phyloP scores from a whole-genome alignment of 306 rosid species.

The Quercus ilex region DNA sequence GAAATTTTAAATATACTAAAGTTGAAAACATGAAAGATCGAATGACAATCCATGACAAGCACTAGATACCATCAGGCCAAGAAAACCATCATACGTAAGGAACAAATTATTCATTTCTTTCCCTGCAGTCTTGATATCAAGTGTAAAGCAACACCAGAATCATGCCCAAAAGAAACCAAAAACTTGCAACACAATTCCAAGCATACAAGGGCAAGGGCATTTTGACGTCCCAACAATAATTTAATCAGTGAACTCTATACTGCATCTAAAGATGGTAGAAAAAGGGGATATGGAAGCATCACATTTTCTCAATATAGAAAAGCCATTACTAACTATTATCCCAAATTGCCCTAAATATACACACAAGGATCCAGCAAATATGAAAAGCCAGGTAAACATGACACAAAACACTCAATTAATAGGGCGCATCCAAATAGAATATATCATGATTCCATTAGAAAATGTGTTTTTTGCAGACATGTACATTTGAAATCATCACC shows the following conservation, averaged over 20 bases:
- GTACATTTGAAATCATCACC: slow-evolving; percentile 28
- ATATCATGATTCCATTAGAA: slow-evolving; percentile 1
- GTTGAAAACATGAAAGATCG: not conserved
- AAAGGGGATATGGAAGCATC: not conserved
- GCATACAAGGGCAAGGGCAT: not conserved
- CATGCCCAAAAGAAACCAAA: not conserved
- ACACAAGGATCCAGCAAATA: not conserved
- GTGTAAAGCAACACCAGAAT: not conserved
- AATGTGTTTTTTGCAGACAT: slow-evolving; percentile 22
- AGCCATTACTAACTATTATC: not conserved
- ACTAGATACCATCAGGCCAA: not conserved
- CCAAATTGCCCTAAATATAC: not conserved
- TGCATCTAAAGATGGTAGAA: not conserved
- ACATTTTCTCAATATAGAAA: not conserved
- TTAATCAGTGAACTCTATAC: not conserved
- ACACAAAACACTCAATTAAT: not conserved
- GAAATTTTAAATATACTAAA: not conserved
- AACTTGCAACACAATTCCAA: not conserved
- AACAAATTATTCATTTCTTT: not conserved
- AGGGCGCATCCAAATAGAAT: slow-evolving; percentile 3
- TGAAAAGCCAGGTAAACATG: not conserved
- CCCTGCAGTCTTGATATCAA: not conserved
- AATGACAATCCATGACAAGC: not conserved
- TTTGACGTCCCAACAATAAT: not conserved
- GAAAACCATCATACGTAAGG: not conserved